Conservation (phyloP, 495 filamentous ascomycete genomes). For the Stereocaulon alpinum region DNA sequence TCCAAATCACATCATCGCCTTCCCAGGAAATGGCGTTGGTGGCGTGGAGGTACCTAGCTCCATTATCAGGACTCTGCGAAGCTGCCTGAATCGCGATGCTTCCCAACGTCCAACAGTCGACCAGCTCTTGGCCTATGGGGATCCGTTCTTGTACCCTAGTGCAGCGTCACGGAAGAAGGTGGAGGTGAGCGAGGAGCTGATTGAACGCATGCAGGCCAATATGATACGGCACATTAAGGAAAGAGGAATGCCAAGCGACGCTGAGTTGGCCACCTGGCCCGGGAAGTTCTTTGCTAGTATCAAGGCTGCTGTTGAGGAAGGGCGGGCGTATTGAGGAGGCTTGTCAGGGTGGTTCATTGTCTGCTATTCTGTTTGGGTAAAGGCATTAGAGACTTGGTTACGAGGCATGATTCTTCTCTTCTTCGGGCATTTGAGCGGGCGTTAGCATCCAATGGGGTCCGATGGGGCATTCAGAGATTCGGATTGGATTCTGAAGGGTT, state of each 20-base stretch:
- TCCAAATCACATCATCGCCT: slow-evolving; percentile 72
- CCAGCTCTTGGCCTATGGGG: slow-evolving; percentile 57
- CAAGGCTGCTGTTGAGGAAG: slow-evolving; percentile 50
- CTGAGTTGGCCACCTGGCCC: slow-evolving; percentile 63
- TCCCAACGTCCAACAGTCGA: slow-evolving; percentile 65
- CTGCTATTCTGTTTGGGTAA: not conserved
- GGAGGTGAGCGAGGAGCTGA: slow-evolving; percentile 64
- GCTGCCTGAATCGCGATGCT: slow-evolving; percentile 73
- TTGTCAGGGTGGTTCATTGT: not conserved
- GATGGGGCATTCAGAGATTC: not conserved
- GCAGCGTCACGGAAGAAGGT: slow-evolving; percentile 50
- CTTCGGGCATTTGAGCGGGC: slow-evolving; percentile 3
- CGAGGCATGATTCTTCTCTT: slow-evolving; percentile 7
- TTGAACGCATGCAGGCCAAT: slow-evolving; percentile 63
- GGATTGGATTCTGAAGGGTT: slow-evolving; percentile 6
- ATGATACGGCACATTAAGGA: slow-evolving; percentile 66
- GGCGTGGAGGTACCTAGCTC: slow-evolving; percentile 58
- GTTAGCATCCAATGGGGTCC: not conserved
- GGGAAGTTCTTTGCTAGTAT: slow-evolving; percentile 54
- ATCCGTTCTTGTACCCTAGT: slow-evolving; percentile 78
- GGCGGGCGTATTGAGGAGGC: slow-evolving; percentile 2
- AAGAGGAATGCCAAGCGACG: slow-evolving; percentile 54
- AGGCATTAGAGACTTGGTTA: slow-evolving; percentile 6
- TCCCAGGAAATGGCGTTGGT: slow-evolving; percentile 64
- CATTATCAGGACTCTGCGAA: slow-evolving; percentile 61